phyloP scores from a whole-genome alignment of 495 filamentous ascomycete species.

The Xylaria castorea region DNA sequence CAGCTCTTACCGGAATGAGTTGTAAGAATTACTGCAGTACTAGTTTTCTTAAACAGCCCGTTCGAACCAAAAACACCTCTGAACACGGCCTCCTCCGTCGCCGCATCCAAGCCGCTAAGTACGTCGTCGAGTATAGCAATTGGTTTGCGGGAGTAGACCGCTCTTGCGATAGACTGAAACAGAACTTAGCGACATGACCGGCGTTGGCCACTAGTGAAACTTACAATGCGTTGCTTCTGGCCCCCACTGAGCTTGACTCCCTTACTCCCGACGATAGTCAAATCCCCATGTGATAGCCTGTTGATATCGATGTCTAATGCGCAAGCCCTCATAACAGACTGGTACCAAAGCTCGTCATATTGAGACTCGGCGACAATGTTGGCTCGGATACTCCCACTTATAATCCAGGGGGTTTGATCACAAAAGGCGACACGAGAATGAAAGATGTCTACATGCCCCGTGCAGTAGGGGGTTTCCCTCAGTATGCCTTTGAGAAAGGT shows the following conservation, averaged over 20 bases:
- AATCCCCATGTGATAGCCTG: slow-evolving; percentile 58
- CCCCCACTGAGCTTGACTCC: slow-evolving; percentile 65
- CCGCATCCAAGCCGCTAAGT: slow-evolving; percentile 40
- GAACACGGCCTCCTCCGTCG: slow-evolving; percentile 59
- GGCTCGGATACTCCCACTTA: slow-evolving; percentile 61
- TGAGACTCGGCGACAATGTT: slow-evolving; percentile 59
- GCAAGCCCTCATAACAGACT: slow-evolving; percentile 59
- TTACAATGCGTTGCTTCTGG: slow-evolving; percentile 62
- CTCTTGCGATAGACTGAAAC: slow-evolving; percentile 34
- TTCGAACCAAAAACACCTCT: slow-evolving; percentile 53
- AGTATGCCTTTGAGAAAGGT: slow-evolving; percentile 41
- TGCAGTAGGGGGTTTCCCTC: slow-evolving; percentile 36
- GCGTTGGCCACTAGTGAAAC: not conserved
- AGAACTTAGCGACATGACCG: not conserved
- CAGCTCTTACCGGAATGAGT: slow-evolving; percentile 31
- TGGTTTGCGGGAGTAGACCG: slow-evolving; percentile 34
- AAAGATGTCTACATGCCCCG: not conserved
- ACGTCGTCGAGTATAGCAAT: slow-evolving; percentile 42
- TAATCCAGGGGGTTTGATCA: slow-evolving; percentile 55
- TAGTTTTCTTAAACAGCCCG: slow-evolving; percentile 45
- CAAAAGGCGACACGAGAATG: slow-evolving; percentile 33
- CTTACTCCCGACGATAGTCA: slow-evolving; percentile 62
- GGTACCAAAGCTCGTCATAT: slow-evolving; percentile 61
- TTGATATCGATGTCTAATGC: slow-evolving; percentile 58
- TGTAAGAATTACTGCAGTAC: slow-evolving; percentile 40